Evolutionary conservation across 345 rosid species (phyloP).

Genomic region (Streptanthus diversifolius): DNA sequence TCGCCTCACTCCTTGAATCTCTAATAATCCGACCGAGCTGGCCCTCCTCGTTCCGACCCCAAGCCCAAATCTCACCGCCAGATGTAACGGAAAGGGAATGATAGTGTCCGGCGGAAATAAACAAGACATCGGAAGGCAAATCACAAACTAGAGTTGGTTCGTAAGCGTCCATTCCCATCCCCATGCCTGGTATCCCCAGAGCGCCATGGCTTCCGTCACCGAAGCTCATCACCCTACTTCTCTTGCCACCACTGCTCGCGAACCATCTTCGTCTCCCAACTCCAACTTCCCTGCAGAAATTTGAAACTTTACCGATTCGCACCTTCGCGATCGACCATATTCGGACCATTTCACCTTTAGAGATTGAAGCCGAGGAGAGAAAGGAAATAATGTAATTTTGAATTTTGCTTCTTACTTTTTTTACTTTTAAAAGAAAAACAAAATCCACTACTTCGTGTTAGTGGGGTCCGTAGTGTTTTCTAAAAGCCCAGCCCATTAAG

Average conservation of each 20-base stretch:
- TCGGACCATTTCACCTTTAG: constrained; percentile 6
- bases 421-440: neutral
- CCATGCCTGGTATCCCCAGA: constrained; percentile 55
- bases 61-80: constrained; percentile 69
- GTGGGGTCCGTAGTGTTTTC: neutral
- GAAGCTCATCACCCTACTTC: constrained; percentile 61
- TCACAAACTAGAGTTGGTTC: constrained; percentile 55
- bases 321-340: constrained; percentile 18
- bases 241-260: neutral
- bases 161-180: constrained; percentile 61
- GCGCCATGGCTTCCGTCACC: constrained; percentile 89
- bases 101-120: constrained; percentile 70
- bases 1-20: constrained; percentile 58
- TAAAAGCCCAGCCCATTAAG: constrained; percentile 29
- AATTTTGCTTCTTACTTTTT: neutral
- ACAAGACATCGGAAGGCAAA: constrained; percentile 55
- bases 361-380: neutral
- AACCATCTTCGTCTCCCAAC: constrained; percentile 20
- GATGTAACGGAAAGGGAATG: constrained; percentile 90
- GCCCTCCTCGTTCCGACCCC: constrained; percentile 86
- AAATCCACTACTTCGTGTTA: neutral
- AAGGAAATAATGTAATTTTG: neutral
- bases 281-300: neutral
- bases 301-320: neutral
- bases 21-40: constrained; percentile 73